Percentiles rank a stretch among this genome's conserved stretches.
These are phyloP conservation scores for Protomyces arabidopsidicola DNA, from an alignment of 1,139 yeast genomes.

Conservation along the genomic window DNA sequence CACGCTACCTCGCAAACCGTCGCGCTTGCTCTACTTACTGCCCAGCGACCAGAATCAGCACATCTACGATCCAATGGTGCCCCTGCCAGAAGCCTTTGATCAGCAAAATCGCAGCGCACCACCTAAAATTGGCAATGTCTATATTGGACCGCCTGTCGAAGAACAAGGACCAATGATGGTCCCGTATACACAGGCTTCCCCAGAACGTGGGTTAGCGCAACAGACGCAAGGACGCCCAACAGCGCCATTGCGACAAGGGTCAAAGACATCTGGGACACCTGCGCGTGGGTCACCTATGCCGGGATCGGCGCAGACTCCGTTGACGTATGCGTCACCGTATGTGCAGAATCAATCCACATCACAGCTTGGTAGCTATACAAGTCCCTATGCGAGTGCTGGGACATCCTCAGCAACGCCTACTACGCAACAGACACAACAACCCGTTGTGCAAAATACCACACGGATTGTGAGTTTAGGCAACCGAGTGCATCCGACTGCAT, in stretches of 20 bases:
- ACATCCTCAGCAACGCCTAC: not conserved
- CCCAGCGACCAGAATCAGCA: slow-evolving; percentile 60
- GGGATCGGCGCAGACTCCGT: not conserved
- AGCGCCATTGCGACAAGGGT: not conserved
- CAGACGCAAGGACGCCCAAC: not conserved
- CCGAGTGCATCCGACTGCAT: not conserved
- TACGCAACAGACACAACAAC: not conserved
- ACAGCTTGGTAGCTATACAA: not conserved
- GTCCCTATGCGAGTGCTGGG: slow-evolving; percentile 1
- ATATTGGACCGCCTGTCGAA: slow-evolving; percentile 14
- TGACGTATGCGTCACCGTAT: not conserved
- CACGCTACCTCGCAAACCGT: slow-evolving; percentile 62
- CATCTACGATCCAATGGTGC: slow-evolving; percentile 43
- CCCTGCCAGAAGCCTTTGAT: slow-evolving; percentile 77
- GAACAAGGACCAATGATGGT: not conserved
- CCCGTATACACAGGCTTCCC: not conserved
- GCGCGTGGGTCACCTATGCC: not conserved
- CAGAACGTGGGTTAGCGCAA: not conserved
- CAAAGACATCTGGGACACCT: not conserved
- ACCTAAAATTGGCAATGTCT: slow-evolving; percentile 72
- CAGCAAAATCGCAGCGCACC: slow-evolving; percentile 83
- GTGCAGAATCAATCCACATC: not conserved
- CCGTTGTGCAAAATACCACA: not conserved
- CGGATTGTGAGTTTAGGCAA: not conserved
- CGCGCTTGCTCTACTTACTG: slow-evolving; percentile 74